Evolutionary conservation across 768 basidiomycete genomes (phyloP).

Genomic region (Podaxis sp.): DNA sequence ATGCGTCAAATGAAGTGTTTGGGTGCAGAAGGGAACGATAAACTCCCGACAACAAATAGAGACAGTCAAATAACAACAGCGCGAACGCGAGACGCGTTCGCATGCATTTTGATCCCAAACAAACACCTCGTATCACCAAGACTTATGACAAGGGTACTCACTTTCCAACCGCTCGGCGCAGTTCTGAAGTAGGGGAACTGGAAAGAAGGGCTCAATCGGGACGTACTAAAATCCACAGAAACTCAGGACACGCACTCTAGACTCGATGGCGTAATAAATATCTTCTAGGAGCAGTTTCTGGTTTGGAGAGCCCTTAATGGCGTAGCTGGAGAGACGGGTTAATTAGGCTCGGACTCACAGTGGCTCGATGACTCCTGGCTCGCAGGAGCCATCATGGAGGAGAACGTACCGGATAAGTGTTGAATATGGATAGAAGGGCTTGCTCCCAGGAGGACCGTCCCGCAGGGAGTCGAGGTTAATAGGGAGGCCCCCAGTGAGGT

Average conservation of each 20-base stretch:
- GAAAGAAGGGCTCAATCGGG: conserved; percentile 14
- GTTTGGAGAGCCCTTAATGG: conserved; percentile 88
- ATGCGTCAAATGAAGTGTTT: conserved; percentile 21
- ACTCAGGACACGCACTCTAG: conserved; percentile 52
- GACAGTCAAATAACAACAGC: conserved; percentile 64
- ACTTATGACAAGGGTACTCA: conserved; percentile 31
- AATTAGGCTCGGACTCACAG: conserved; percentile 12
- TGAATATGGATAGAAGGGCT: conserved; percentile 89
- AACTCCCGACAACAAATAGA: conserved; percentile 53
- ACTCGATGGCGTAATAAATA: conserved; percentile 90
- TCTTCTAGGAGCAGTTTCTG: conserved; percentile 83
- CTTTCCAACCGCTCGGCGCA: conserved; percentile 91
- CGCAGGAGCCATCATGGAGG: neutral
- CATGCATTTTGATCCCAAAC: conserved; percentile 17
- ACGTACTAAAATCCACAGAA: conserved; percentile 4
- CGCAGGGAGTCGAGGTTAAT: conserved; percentile 85
- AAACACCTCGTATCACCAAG: conserved; percentile 8
- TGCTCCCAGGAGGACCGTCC: conserved; percentile 84
- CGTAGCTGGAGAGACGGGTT: conserved; percentile 51
- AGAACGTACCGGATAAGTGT: conserved; percentile 77
- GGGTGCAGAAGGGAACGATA: conserved; percentile 27
- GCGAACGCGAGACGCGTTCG: conserved; percentile 44
- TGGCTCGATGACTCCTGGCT: neutral
- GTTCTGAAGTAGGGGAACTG: conserved; percentile 88
- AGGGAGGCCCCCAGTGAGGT: conserved; percentile 79